Conservation (phyloP, 1,284 basidiomycete genomes). For the Pseudozyma flocculosa region DNA sequence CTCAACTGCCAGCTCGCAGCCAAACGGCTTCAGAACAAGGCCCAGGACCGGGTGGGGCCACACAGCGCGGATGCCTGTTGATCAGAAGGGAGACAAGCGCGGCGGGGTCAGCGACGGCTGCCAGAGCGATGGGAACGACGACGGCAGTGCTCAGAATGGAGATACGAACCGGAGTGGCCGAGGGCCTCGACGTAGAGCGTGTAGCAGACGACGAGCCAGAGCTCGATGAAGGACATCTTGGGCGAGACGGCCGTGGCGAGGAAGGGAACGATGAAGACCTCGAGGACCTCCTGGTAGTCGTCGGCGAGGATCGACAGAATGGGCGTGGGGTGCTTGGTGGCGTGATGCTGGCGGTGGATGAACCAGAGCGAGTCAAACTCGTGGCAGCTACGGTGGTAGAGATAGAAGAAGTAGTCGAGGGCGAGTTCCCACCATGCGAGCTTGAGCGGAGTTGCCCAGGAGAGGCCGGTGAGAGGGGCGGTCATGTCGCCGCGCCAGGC, state of each 20-base stretch:
- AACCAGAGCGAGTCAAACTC: slow-evolving; percentile 44
- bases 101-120: no score
- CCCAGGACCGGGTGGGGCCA: slow-evolving; percentile 30
- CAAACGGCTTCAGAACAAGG: slow-evolving; percentile 33
- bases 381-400: slow-evolving; percentile 47
- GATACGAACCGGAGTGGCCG: slow-evolving; percentile 51
- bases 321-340: slow-evolving; percentile 50
- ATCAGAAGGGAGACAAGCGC: no score
- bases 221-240: slow-evolving; percentile 47
- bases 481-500: slow-evolving; percentile 49
- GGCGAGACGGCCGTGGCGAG: slow-evolving; percentile 38
- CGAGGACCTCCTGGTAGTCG: slow-evolving; percentile 47
- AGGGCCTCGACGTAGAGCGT: slow-evolving; percentile 41
- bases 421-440: slow-evolving; percentile 48
- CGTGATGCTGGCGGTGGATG: slow-evolving; percentile 45
- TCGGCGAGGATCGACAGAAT: slow-evolving; percentile 49
- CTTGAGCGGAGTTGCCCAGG: slow-evolving; percentile 44
- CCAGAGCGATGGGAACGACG: no score
- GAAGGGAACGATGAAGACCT: slow-evolving; percentile 46
- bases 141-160: slow-evolving; percentile 11
- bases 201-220: slow-evolving; percentile 41
- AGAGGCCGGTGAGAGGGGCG: slow-evolving; percentile 39
- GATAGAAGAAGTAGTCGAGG: slow-evolving; percentile 50
- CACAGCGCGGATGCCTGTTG: slow-evolving; percentile 31
- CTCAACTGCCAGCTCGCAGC: slow-evolving; percentile 52